Base-by-base conservation (phyloP, 352 stramenopile species). In the Hyaloperonospora arabidopsidis region DNA sequence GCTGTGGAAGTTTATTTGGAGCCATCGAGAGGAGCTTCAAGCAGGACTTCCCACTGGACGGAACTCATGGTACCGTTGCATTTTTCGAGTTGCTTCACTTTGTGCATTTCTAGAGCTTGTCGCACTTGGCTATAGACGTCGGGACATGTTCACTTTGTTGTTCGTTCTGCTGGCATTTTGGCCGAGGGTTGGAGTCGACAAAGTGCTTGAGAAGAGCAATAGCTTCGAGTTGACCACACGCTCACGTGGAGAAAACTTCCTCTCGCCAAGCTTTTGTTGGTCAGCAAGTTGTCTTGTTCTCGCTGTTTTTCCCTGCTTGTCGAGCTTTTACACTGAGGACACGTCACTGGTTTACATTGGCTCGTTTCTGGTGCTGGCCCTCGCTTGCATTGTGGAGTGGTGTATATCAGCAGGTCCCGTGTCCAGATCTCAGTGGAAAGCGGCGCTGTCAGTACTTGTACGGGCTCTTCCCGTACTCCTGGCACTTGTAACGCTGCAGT, bases 1-100 rank as follows among this genome's bases (percentile, higher is more conserved):
- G 4, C 87, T 84, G 38, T 89, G 83, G 76, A 65, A 75, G 47
- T 79, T 79, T 53, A 47, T 83, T n/a, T 78, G 67, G 63, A 60
- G 34, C 17, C 59, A 83, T 34, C 63, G 62, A 17, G 2, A 39
- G 22, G 18, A 80, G 23, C 48, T 84, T 5, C 41, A 34, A 22
- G 43, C 45, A 14, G 46, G 21, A 34, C 15, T 63, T 6, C 23
- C 49, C 38, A 18, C 18, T 54, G 36, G 19, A 19, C 43, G 38
- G 15, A 4, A 12, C 23, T 55, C 49, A 23, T 28, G 18, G 23
- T 49, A 55, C 46, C 49, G 56, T 8, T 52, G 49, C 35, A 66
- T 53, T 60, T 13, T 67, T 29, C 54, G 72, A 22, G 15, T 49
- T 14, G 49, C 43, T 11, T 67, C 52, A 21, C 61, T 72, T 23